These are phyloP conservation scores for Dichomitus squalens DNA, from an alignment of 1,284 basidiomycete species.

Conservation along the genomic window DNA sequence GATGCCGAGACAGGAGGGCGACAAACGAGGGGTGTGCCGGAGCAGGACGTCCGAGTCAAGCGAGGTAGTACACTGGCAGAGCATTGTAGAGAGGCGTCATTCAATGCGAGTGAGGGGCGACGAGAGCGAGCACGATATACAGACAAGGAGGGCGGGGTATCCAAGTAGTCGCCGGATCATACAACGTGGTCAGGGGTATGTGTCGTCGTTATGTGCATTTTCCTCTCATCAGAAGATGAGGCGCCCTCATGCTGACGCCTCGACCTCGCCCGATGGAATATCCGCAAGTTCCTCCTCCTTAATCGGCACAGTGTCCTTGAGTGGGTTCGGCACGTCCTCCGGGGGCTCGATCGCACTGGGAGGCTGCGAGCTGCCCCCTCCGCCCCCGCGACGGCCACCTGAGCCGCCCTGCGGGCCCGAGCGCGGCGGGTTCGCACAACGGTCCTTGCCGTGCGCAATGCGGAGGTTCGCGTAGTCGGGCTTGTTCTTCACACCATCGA, in stretches of 20 bases:
- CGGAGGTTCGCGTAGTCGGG: conserved; percentile 82
- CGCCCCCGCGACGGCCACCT: conserved; percentile 42
- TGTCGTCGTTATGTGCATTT: conserved; percentile 11
- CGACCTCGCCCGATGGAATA: conserved; percentile 28
- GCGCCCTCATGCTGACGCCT: conserved; percentile 18
- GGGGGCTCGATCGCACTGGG: conserved; percentile 32
- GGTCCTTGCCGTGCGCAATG: conserved; percentile 92
- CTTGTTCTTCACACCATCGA: conserved; percentile 88
- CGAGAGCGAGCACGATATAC: conserved; percentile 25
- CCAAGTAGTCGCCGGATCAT: conserved; percentile 28
- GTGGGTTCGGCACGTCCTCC: conserved; percentile 22
- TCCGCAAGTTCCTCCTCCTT: conserved; percentile 28
- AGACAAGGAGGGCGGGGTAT: conserved; percentile 30
- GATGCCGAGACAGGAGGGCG: not conserved
- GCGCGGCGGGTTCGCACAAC: conserved; percentile 89
- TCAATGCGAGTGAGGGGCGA: conserved; percentile 2
- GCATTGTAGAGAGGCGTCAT: conserved; percentile 15
- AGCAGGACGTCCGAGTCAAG: no score
- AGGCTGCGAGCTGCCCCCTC: conserved; percentile 32
- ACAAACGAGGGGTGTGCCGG: not conserved
- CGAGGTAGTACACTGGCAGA: conserved; percentile 20
- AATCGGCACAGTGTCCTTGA: conserved; percentile 23
- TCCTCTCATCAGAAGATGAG: conserved; percentile 5
- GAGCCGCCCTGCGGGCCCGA: conserved; percentile 74
- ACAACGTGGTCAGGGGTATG: conserved; percentile 17